Base-by-base conservation (phyloP, 169 alveolate genomes). In the Cyclospora cayetanensis region DNA sequence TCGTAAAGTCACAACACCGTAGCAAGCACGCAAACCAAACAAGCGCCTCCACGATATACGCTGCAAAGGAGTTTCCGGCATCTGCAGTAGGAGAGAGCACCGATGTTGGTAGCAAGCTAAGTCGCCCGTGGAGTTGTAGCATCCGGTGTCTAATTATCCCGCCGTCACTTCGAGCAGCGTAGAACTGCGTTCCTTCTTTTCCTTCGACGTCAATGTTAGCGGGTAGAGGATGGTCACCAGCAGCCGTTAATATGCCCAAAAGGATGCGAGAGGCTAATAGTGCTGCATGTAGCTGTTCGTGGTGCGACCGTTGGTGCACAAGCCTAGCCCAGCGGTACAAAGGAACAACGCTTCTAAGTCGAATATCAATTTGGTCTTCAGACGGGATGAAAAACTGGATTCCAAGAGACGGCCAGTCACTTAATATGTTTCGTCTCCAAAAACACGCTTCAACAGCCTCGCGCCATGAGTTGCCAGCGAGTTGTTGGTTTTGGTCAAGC, bases 361-460 rank as follows among this genome's bases (percentile, higher is more conserved):
- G 65, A 1, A 76, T 42, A 41, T 76, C 66, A 0, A 76, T 42
- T 43, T 42, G 66, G 35, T 34, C 55, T 22, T 2, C 9, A 4
- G 12, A 60, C 7, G 65, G 66, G 66, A 25, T 29, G 34, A 76
- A 76, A 27, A 76, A 76, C 7, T 29, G 41, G 15, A 7, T 29
- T 7, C 43, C 86, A 39, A 76, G 65, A 12, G 12, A 25, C 60
- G 7, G 35, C 86, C 86, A 76, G 35, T 76, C 86, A 35, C 11
- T 12, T 29, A 76, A 65, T 65, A 76, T 42, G 41, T 42, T 76
- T 3, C 86, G 7, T 9, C 86, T 43, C 65, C 86, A 76, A 41
- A 76, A 76, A 27, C 86, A 76, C 39, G 86, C 86, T n/a, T 76
- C 86, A 41, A 76, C 86, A n/a, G 86, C 86, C 65, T 76, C 86